Evolutionary conservation across 2,329 filamentous ascomycete genomes (phyloP), one percentile per base, ranked within the genome.

Genomic region (Sclerotiophoma versabilis): DNA sequence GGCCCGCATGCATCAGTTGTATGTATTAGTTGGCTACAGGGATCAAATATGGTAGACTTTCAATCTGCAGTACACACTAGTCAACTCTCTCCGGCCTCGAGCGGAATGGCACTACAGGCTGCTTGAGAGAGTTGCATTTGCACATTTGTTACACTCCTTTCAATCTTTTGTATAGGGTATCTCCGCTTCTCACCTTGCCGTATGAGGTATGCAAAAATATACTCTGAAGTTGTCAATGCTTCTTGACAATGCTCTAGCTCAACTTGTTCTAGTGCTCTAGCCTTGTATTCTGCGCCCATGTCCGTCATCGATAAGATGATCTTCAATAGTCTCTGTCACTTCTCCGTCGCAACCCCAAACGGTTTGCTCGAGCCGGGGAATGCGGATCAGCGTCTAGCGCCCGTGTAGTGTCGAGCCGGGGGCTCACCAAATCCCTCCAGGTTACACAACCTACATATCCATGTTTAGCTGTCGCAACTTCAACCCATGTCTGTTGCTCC

Each of bases 21-120:
- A 69, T 72, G 71, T 72, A 69, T 72, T 55, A 62, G 60, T 74
- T 70, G 70, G 70, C 63, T 66, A 71, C 58, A 58, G 64, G 46
- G 59, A 59, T 64, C 50, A 60, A 62, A 58, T 54, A 53, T 66
- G 64, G 62, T 63, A 69, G 68, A 70, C 56, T 67, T 63, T 65
- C 71, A 72, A 72, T 73, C 63, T 53, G 58, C 63, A 67, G 66
- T 65, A 66, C 61, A 63, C 57, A 64, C 62, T 53, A 66, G 59
- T 51, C 58, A 55, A 57, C 42, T 52, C 56, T 59, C 54, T 51
- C 57, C 57, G 47, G 58, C 49, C 49, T 44, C 33, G 50, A 39
- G 56, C 49, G 55, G 60, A 59, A 56, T 53, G 63, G 66, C 53
- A 60, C 57, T 51, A 60, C 56, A 26, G 52, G 51, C 52, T 59